These are phyloP conservation scores for Podospora sp. DNA, from an alignment of 495 filamentous ascomycete genomes.

Conservation along the genomic window DNA sequence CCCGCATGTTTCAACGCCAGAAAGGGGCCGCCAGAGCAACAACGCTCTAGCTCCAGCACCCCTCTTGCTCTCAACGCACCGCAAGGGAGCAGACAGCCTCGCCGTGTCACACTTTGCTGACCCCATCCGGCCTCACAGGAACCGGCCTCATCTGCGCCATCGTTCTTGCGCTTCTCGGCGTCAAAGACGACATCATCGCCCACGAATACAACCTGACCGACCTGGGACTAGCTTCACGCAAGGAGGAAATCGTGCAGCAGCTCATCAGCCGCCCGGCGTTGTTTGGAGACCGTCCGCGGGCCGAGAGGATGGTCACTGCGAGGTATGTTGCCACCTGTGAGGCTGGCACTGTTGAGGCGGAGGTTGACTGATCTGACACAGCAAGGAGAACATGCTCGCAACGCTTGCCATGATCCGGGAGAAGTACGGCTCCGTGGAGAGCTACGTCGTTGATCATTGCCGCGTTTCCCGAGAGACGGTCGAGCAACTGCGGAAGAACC, in stretches of 20 bases:
- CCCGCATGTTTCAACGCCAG: background rate
- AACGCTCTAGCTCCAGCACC: background rate
- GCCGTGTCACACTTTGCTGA: background rate
- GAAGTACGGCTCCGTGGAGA: constrained; percentile 59
- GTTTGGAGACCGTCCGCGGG: constrained; percentile 45
- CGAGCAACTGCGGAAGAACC: constrained; percentile 49
- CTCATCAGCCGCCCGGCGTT: constrained; percentile 47
- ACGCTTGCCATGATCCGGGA: constrained; percentile 53
- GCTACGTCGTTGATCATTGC: constrained; percentile 55
- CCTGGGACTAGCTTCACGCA: constrained; percentile 50
- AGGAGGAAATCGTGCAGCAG: constrained; percentile 47
- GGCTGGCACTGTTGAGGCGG: background rate
- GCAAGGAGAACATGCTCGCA: constrained; percentile 57
- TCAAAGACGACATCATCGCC: constrained; percentile 57
- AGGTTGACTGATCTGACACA: constrained; percentile 25
- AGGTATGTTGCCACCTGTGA: constrained; percentile 38
- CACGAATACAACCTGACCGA: constrained; percentile 66
- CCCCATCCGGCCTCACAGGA: constrained; percentile 28
- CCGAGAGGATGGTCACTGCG: constrained; percentile 55
- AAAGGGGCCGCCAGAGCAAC: background rate
- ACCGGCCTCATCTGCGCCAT: constrained; percentile 66
- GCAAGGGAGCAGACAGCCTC: background rate
- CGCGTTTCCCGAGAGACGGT: constrained; percentile 55
- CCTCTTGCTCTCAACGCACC: constrained; percentile 1
- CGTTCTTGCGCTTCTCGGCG: constrained; percentile 59